Percentiles rank a stretch among this genome's conserved stretches.
Evolutionary conservation across 306 rosid genomes (phyloP).

Genomic region (Prinsepia uniflora): DNA sequence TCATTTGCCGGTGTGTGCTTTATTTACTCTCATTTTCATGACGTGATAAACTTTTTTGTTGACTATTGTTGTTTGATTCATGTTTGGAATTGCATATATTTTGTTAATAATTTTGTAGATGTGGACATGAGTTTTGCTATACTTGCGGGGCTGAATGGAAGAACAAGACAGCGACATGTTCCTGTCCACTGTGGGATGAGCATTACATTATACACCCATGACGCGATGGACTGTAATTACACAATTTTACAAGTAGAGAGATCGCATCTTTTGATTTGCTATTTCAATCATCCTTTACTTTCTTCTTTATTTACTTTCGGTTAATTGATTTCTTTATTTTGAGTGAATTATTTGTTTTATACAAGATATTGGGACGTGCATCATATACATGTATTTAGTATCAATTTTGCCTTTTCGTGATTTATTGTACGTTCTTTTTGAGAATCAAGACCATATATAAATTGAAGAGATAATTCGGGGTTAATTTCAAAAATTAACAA

Average conservation of each 20-base stretch:
- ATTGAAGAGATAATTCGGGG: too few species aligned
- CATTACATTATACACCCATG: slow-evolving; percentile 33
- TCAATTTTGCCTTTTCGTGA: too few species aligned
- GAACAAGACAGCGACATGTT: slow-evolving; percentile 55
- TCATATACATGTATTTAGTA: too few species aligned
- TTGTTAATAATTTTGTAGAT: slow-evolving; percentile 58
- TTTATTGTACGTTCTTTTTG: too few species aligned
- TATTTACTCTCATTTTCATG: background rate
- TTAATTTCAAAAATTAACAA: too few species aligned
- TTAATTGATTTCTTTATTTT: background rate
- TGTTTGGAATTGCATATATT: background rate
- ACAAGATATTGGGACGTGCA: too few species aligned
- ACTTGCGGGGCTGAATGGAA: slow-evolving; percentile 82
- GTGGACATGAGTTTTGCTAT: slow-evolving; percentile 71
- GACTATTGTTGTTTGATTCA: slow-evolving; percentile 2
- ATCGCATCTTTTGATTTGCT: too few species aligned
- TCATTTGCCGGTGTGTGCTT: slow-evolving; percentile 78
- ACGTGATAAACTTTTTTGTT: background rate
- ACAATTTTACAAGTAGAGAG: background rate
- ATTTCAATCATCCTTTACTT: background rate
- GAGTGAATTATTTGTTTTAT: too few species aligned
- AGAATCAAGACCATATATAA: too few species aligned
- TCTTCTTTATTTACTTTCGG: background rate
- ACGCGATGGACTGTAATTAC: background rate
- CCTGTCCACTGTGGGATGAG: slow-evolving; percentile 71